Evolutionary conservation across 2,329 filamentous ascomycete species (phyloP), one percentile per base, ranked within the genome.

Genomic region (Aspergillus bombycis): DNA sequence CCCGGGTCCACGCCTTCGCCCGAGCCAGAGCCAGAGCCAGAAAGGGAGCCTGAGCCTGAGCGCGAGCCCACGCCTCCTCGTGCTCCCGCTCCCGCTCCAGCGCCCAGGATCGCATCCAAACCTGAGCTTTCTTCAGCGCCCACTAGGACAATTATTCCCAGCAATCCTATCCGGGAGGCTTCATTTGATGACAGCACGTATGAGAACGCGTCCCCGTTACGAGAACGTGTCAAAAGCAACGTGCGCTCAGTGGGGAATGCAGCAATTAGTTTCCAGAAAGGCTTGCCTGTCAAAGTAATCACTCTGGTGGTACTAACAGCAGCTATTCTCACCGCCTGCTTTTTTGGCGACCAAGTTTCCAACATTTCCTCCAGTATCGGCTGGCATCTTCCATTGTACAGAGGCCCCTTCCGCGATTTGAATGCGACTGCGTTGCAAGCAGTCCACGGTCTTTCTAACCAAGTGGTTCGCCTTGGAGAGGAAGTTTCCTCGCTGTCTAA

Each of bases 401-500:
- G 41, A 30, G 16, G 45, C 10, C 55, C 63, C 14, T 65, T 64
- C 41, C 60, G 68, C 21, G 54, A 67, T n/a, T 60, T 71, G 41
- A 75, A 75, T 56, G 62, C 65, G 3, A 70, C 71, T 7, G 68
- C 72, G 4, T 45, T 70, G 12, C 67, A 70, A 21, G 65, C 70
- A 11, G 64, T 78, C 56, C 61, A 68, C 16, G 65, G 67, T 30
- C 66, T 78, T 19, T 68, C 66, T 30, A 67, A 65, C 26, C 70
- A 75, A 45, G 58, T 79, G 43, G 65, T 68, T 1, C 71, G 66
- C 45, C 70, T 78, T 32, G 69, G 72, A 32, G 58, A 65, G 2
- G 70, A 78, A 54, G 68, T 78, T 6, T 74, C 73, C 1, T 73
- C 76, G 7, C 57, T 78, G 12, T 74, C 75, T 16, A 66, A 64